These are phyloP conservation scores for Pisolithus thermaeus DNA, from an alignment of 1,284 basidiomycete species.

Conservation along the genomic window DNA sequence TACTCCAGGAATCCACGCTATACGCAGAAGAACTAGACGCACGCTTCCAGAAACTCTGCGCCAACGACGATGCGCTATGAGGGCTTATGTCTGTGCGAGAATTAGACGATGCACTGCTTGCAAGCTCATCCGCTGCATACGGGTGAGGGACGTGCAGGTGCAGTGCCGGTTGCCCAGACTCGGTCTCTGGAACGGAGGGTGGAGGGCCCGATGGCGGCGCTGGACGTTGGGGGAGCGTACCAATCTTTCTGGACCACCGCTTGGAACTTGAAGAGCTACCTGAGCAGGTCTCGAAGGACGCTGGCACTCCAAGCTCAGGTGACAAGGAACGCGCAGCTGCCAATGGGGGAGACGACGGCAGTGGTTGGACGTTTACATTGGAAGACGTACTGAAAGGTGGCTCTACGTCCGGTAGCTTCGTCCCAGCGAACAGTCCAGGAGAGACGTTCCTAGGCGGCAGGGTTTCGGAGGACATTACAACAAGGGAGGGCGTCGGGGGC, in stretches of 20 bases:
- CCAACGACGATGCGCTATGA: constrained; percentile 41
- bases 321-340: not conserved
- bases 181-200: constrained; percentile 40
- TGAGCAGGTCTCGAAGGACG: constrained; percentile 15
- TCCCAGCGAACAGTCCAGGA: constrained; percentile 6
- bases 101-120: constrained; percentile 41
- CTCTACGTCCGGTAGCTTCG: constrained; percentile 4
- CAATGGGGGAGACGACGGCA: not conserved
- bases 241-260: constrained; percentile 56
- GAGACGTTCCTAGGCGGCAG: constrained; percentile 9
- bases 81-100: constrained; percentile 36
- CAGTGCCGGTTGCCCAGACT: constrained; percentile 15
- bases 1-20: constrained; percentile 44
- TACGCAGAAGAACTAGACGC: constrained; percentile 49
- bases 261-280: constrained; percentile 31
- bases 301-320: constrained; percentile 5
- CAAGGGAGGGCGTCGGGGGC: not conserved
- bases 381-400: not conserved
- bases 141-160: constrained; percentile 31
- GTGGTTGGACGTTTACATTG: not conserved
- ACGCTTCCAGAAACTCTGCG: constrained; percentile 55
- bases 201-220: constrained; percentile 56
- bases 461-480: constrained; percentile 2
- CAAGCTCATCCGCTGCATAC: constrained; percentile 31
- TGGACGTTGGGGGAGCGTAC: constrained; percentile 43